Percentiles rank a stretch among this genome's conserved stretches.
phyloP scores from a whole-genome alignment of 106 monocot genomes.

The Apostasia shenzhenica region DNA sequence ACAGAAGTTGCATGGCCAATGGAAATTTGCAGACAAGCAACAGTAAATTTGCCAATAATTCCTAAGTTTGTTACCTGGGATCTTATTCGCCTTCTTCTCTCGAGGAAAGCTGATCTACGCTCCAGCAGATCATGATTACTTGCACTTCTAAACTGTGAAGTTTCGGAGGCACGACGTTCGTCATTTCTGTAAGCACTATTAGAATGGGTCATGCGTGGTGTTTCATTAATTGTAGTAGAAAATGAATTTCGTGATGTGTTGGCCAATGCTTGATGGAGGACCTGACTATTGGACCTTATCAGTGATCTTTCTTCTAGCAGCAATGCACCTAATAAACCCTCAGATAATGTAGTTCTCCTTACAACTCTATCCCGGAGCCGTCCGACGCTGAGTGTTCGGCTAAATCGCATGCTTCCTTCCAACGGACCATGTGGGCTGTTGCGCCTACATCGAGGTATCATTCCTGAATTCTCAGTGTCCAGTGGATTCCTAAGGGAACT shows the following conservation, averaged over 20 bases:
- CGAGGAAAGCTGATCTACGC: slow-evolving; percentile 66
- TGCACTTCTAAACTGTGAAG: slow-evolving; percentile 26
- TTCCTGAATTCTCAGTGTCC: slow-evolving; percentile 20
- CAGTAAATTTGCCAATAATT: neutral
- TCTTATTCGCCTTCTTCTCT: slow-evolving; percentile 94
- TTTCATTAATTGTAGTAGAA: neutral
- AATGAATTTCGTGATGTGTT: neutral
- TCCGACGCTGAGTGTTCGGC: slow-evolving; percentile 83
- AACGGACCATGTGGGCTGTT: slow-evolving; percentile 36
- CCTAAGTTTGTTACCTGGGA: slow-evolving; percentile 58
- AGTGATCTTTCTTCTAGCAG: slow-evolving; percentile 33
- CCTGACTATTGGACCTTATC: slow-evolving; percentile 7
- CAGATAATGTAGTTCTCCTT: slow-evolving; percentile 47
- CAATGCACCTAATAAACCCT: slow-evolving; percentile 28
- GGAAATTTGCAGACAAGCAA: neutral
- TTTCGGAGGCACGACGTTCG: slow-evolving; percentile 14
- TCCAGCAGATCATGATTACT: slow-evolving; percentile 50
- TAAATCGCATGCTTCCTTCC: slow-evolving; percentile 74
- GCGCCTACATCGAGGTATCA: slow-evolving; percentile 28
- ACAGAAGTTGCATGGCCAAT: neutral
- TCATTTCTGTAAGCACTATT: slow-evolving; percentile 8
- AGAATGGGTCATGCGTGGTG: neutral
- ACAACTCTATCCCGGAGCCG: slow-evolving; percentile 93
- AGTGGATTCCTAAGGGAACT: slow-evolving; percentile 10
- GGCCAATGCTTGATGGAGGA: neutral